These are phyloP conservation scores for Begonia masoniana DNA, from an alignment of 306 rosid genomes.

Conservation along the genomic window DNA sequence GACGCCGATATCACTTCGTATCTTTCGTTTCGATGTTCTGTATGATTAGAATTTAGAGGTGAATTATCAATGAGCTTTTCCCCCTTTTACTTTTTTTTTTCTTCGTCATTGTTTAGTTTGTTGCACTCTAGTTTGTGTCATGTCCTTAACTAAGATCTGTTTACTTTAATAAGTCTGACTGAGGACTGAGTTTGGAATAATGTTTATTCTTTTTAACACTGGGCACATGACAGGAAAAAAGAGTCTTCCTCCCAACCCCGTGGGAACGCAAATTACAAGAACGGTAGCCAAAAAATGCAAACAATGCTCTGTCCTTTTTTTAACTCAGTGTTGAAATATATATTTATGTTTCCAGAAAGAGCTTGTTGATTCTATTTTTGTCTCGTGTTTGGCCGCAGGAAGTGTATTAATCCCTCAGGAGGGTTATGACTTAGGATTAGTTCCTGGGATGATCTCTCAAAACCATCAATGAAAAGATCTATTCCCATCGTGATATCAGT, in stretches of 20 bases:
- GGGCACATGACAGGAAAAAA: too few species aligned
- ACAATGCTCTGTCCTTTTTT: too few species aligned
- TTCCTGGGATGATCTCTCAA: conserved; percentile 73
- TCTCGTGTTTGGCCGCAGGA: conserved; percentile 42
- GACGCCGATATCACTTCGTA: conserved; percentile 50
- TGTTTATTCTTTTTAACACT: too few species aligned
- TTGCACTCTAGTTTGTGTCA: not conserved
- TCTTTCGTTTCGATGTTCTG: conserved; percentile 72
- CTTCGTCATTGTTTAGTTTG: not conserved
- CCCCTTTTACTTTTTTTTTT: conserved; percentile 1
- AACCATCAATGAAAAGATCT: conserved; percentile 59
- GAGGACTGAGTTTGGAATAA: too few species aligned
- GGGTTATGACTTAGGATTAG: conserved; percentile 81
- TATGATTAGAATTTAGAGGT: conserved; percentile 89
- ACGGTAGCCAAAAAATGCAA: too few species aligned
- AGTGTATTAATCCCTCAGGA: conserved; percentile 62
- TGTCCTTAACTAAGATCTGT: too few species aligned
- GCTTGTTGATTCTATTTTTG: too few species aligned
- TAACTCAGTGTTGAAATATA: too few species aligned
- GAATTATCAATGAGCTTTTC: not conserved
- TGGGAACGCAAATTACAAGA: too few species aligned
- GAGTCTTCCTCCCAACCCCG: too few species aligned
- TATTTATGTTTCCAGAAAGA: too few species aligned
- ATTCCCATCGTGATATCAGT: conserved; percentile 69
- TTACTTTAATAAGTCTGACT: too few species aligned